Base-by-base conservation (phyloP, 164 flowering plant species). In the Saururus chinensis region DNA sequence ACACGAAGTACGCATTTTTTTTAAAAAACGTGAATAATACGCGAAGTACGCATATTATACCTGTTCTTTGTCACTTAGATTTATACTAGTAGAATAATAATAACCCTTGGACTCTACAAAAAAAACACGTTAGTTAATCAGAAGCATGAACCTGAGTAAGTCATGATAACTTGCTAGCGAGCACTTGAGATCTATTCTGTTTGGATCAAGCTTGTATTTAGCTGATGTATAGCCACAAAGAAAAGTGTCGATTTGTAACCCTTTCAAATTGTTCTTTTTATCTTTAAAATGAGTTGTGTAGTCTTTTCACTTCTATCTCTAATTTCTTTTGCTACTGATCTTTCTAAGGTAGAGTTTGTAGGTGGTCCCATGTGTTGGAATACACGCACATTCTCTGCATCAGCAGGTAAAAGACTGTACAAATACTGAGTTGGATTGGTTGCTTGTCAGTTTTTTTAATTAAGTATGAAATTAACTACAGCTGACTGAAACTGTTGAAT, bases 351-450 rank as follows among this genome's bases (percentile, higher is more conserved):
- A 16, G 98, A 92, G 73, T 92, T 92, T 80, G 96, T 87, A 51
- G 98, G 98, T 16, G 98, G 98, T 16, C 91, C 95, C 56, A 77
- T 82, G 84, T 88, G 95, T 74, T 92, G 96, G 98, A 86, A 87
- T 68, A 89, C 93, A 30, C 91, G 98, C 40, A 81, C 70, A 52
- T 92, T 92, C 80, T 80, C 98, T 68, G 96, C 98, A 63, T 76
- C 83, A 42, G 75, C 98, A 66, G 96, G 98, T 89, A 72, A 45
- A 53, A 52, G 6, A 57, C 11, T 49, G 53, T 51, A 53, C 23
- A 58, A 20, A 57, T 30, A 20, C 24, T 17, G 42, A 45, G 19
- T 51, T 45, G 11, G 49, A 17, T 45, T 9, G 2, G 49, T 35
- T 24, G 21, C 19, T 23, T 55, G 6, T 23, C 9, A 30, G 35